Base-by-base conservation (phyloP, 1,139 yeast species). In the Debaryomyces subglobosus region DNA sequence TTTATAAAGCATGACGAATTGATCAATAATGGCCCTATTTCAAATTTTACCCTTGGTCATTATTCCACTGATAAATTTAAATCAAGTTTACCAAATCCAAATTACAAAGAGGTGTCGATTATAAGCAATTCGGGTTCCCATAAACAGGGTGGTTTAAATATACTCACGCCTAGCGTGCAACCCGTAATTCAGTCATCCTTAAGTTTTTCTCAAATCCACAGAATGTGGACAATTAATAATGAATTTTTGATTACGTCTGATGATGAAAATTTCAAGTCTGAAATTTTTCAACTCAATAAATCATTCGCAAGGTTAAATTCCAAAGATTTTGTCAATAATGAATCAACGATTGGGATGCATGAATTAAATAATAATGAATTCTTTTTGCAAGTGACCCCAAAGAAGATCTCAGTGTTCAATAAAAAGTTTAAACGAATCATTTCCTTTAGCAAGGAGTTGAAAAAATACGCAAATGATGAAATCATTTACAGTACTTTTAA, bases 331-430 rank as follows among this genome's bases (percentile, higher is more conserved):
- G 77, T 83, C 49, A 81, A 83, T 51, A 78, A 83, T 49, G 84
- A 83, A 36, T 70, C 78, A 10, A 90, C 96, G 0, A 73, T 90
- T 12, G 82, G 83, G 32, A 84, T 89, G 59, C 88, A 82, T 37
- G 83, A 82, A 48, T 67, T 86, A 51, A 74, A 81, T 49, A 77
- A 77, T 29, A 85, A 85, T 1, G 79, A 82, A 52, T 76, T 81
- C 52, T 82, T 89, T 43, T 78, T 89, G 13, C 97, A 91, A 62
- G 83, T 90, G 1, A 85, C 95, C 0, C 81, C 88, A 0, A 78
- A 80, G 41, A 85, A 82, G 50, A 77, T 90, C 35, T 75, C 79
- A 35, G 64, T 89, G 3, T 90, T 84, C 62, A 89, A 86, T 58
- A 72, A 82, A 45, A 79, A 79, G 40, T 86, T 90, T 63, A 78